Evolutionary conservation across 1,284 basidiomycete species (phyloP).

Genomic region (Ustilago lituana): DNA sequence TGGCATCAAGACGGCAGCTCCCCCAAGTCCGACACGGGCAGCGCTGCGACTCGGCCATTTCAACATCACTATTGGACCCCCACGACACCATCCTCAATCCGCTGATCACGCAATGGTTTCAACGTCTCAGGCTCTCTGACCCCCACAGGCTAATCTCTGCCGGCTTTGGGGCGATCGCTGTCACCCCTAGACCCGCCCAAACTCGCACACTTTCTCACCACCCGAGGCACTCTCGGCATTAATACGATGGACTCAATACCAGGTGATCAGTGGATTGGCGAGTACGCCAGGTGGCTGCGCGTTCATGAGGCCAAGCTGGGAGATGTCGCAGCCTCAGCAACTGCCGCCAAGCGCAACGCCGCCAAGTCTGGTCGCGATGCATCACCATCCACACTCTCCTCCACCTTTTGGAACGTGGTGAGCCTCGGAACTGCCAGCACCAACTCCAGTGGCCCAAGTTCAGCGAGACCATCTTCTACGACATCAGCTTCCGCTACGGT

Average conservation of each 20-base stretch:
- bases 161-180: too few species aligned
- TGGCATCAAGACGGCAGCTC: too few species aligned
- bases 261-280: slow-evolving; percentile 51
- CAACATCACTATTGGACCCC: too few species aligned
- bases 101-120: too few species aligned
- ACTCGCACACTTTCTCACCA: too few species aligned
- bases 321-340: slow-evolving; percentile 24
- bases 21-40: too few species aligned
- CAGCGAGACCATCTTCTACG: not conserved
- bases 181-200: too few species aligned
- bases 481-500: slow-evolving; percentile 2
- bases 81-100: too few species aligned
- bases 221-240: too few species aligned
- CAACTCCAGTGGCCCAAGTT: not conserved
- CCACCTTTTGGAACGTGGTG: slow-evolving; percentile 43
- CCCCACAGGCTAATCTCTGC: too few species aligned
- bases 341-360: slow-evolving; percentile 10
- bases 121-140: too few species aligned
- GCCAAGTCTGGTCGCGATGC: slow-evolving; percentile 3
- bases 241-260: slow-evolving; percentile 48
- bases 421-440: slow-evolving; percentile 23
- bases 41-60: too few species aligned
- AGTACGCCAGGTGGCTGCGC: slow-evolving; percentile 55
- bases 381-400: slow-evolving; percentile 10
- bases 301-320: slow-evolving; percentile 54